These are phyloP conservation scores for Talinum fruticosum DNA, from an alignment of 148 eudicot genomes.

Conservation along the genomic window DNA sequence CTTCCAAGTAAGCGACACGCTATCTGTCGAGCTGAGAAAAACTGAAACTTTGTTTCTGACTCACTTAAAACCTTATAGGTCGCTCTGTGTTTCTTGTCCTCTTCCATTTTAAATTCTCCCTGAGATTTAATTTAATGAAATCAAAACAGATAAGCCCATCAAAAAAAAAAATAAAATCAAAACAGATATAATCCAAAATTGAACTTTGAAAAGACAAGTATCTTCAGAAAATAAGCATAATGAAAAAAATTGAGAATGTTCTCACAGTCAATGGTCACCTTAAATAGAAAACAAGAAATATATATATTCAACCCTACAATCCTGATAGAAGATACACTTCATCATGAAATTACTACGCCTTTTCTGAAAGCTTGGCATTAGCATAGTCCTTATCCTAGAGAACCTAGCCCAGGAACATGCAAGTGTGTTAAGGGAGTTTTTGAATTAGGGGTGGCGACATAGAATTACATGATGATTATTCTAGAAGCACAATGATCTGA, in stretches of 20 bases:
- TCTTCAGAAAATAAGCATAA: neutral
- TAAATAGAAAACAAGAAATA: neutral
- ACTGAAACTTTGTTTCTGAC: slow-evolving; percentile 75
- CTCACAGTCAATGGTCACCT: neutral
- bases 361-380: neutral
- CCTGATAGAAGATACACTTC: neutral
- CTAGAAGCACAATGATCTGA: neutral
- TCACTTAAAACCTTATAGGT: slow-evolving; percentile 57
- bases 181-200: neutral
- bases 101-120: slow-evolving; percentile 79
- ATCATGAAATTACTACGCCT: neutral
- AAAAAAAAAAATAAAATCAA: no score
- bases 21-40: slow-evolving; percentile 86
- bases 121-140: slow-evolving; percentile 27
- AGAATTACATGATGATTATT: neutral
- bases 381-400: neutral
- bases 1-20: slow-evolving; percentile 99
- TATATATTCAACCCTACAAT: neutral
- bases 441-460: neutral
- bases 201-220: neutral
- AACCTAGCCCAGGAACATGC: neutral
- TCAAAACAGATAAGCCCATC: neutral
- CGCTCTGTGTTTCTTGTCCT: slow-evolving; percentile 92
- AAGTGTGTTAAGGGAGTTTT: neutral
- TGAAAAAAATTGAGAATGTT: neutral